Evolutionary conservation across 2,329 filamentous ascomycete species (phyloP).

Genomic region (Ilyonectria robusta): DNA sequence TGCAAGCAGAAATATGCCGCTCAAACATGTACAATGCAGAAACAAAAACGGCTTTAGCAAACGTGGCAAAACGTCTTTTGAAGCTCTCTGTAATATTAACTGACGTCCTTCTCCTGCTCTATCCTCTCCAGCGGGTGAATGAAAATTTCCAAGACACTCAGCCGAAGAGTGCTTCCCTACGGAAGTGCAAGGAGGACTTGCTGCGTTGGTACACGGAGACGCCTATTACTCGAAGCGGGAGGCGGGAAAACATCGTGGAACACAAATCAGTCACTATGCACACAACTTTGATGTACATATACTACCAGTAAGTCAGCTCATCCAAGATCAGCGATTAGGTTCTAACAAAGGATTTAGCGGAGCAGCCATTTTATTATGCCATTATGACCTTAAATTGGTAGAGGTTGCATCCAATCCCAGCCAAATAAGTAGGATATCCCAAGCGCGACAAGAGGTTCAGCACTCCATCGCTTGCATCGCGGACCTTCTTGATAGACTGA

Average conservation of each 20-base stretch:
- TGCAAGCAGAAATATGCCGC: slow-evolving; percentile 9
- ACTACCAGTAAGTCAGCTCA: slow-evolving; percentile 5
- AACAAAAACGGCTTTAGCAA: background rate
- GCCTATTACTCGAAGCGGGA: background rate
- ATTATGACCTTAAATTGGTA: background rate
- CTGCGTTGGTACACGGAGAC: background rate
- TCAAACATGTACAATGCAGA: slow-evolving; percentile 11
- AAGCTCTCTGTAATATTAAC: slow-evolving; percentile 3
- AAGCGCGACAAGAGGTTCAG: background rate
- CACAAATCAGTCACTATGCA: slow-evolving; percentile 10
- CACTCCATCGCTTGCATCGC: slow-evolving; percentile 5
- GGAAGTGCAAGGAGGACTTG: slow-evolving; percentile 10
- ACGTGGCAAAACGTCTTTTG: background rate
- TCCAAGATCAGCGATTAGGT: too few species aligned
- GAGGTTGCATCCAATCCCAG: background rate
- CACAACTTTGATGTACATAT: slow-evolving; percentile 7
- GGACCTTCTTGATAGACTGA: slow-evolving; percentile 4
- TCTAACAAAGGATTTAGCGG: background rate
- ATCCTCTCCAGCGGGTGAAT: background rate
- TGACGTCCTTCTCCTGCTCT: background rate
- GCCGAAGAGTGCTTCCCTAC: background rate
- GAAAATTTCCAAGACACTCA: background rate
- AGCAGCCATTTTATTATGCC: slow-evolving; percentile 2
- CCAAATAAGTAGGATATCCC: background rate
- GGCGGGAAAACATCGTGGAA: background rate